A percentile compares a stretch with the other conserved stretches of the same genome.
Conservation (phyloP, 148 eudicot genomes). For the Mesembryanthemum crystallinum region DNA sequence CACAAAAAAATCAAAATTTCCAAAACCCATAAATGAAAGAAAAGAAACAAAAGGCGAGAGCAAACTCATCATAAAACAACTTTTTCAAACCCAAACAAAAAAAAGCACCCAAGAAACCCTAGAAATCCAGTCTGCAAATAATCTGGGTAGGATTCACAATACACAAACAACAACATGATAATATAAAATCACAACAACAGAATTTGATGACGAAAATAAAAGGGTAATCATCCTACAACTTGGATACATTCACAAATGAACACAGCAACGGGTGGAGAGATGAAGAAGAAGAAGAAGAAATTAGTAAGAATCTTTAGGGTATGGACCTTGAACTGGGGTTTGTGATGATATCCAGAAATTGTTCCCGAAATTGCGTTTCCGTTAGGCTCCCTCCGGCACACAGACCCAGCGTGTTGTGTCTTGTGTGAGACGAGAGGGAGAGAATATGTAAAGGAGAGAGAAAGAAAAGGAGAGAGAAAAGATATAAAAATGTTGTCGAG, state of each 20-base stretch:
- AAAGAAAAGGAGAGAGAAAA: no score
- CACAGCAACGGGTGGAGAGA: not conserved
- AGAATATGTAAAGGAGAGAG: no score
- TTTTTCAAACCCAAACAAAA: not conserved
- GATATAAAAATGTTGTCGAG: no score
- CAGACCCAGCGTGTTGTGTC: no score
- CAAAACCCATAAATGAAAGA: not conserved
- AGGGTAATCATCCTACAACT: not conserved
- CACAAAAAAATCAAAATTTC: not conserved
- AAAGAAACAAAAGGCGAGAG: not conserved
- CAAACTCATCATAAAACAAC: not conserved
- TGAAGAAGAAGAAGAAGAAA: not conserved
- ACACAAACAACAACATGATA: not conserved
- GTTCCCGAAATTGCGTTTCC: no score
- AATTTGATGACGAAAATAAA: not conserved
- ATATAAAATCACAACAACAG: not conserved
- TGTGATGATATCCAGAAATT: not conserved
- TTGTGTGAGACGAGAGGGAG: no score
- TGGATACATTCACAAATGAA: not conserved
- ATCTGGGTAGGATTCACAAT: not conserved
- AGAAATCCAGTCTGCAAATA: not conserved
- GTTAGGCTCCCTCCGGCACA: no score
- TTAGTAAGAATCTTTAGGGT: not conserved
- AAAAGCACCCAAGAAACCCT: conserved; percentile 4
- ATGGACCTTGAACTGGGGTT: not conserved